A percentile compares a stretch with the other conserved stretches of the same genome.
Evolutionary conservation across 805 yeast species (phyloP).

Genomic region (Isabelozyma gotoi): DNA sequence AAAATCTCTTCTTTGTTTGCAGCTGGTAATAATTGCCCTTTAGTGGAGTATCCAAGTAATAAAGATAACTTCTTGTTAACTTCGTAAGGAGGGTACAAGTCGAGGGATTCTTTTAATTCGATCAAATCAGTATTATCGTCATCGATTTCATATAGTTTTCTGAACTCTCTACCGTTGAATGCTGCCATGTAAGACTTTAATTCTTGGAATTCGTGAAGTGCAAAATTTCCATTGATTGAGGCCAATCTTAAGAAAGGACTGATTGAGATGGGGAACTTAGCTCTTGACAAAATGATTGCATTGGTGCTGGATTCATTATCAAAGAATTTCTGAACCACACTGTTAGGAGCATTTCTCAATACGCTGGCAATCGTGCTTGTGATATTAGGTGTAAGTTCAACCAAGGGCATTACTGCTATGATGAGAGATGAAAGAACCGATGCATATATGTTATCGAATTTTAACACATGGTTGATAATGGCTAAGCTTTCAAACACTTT

Average conservation of each 20-base stretch:
- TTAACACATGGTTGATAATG: slow-evolving; percentile 39
- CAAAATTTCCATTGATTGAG: slow-evolving; percentile 64
- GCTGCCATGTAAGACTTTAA: slow-evolving; percentile 62
- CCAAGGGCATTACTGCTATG: slow-evolving; percentile 47
- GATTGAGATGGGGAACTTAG: slow-evolving; percentile 72
- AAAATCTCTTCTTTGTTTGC: slow-evolving; percentile 30
- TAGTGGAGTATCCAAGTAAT: slow-evolving; percentile 50
- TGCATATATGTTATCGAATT: slow-evolving; percentile 51
- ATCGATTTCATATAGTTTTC: slow-evolving; percentile 44
- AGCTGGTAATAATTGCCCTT: slow-evolving; percentile 67
- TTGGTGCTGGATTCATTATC: slow-evolving; percentile 42
- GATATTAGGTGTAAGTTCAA: slow-evolving; percentile 46
- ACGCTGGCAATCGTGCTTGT: slow-evolving; percentile 43
- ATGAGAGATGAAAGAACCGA: slow-evolving; percentile 49
- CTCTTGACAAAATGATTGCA: slow-evolving; percentile 53
- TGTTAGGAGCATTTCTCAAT: slow-evolving; percentile 44
- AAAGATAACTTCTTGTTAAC: slow-evolving; percentile 45
- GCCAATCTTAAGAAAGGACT: slow-evolving; percentile 61
- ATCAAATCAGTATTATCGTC: slow-evolving; percentile 54
- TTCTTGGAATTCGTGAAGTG: slow-evolving; percentile 57
- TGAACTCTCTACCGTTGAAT: slow-evolving; percentile 39
- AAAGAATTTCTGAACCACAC: slow-evolving; percentile 46
- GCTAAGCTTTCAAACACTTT: slow-evolving; percentile 48
- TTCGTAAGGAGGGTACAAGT: slow-evolving; percentile 59
- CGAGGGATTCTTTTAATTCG: slow-evolving; percentile 45